These are phyloP conservation scores for Nigrospora oryzae DNA, from an alignment of 2,329 filamentous ascomycete species.

Conservation along the genomic window DNA sequence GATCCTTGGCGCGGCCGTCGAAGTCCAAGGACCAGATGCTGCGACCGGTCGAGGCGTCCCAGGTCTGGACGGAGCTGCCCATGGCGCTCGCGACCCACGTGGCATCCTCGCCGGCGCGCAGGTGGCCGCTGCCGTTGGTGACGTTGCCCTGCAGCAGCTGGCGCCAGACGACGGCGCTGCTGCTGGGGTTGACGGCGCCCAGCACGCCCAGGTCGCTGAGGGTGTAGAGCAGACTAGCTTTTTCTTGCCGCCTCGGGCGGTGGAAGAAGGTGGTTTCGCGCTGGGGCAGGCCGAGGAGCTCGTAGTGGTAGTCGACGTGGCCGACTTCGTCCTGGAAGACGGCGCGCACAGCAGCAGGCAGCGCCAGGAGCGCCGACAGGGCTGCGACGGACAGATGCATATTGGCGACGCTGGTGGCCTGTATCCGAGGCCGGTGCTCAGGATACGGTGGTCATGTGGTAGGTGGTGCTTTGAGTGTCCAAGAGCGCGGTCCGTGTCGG, in stretches of 20 bases:
- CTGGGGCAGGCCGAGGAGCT: slow-evolving; percentile 76
- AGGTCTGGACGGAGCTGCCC: slow-evolving; percentile 63
- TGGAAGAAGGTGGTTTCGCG: slow-evolving; percentile 90
- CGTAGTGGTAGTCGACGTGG: slow-evolving; percentile 86
- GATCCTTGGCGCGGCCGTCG: slow-evolving; percentile 49
- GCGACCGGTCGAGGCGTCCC: slow-evolving; percentile 76
- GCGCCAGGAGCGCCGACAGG: slow-evolving; percentile 23
- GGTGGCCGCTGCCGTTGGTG: slow-evolving; percentile 37
- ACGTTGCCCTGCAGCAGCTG: slow-evolving; percentile 56
- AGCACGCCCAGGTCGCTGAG: slow-evolving; percentile 77
- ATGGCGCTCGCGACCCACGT: slow-evolving; percentile 68
- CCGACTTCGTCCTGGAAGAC: slow-evolving; percentile 88
- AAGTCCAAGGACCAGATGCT: slow-evolving; percentile 66
- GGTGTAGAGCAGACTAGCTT: slow-evolving; percentile 85
- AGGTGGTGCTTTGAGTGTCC: too few relatives aligned
- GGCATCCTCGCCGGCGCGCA: slow-evolving; percentile 72
- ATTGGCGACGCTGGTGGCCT: not conserved
- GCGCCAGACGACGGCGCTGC: slow-evolving; percentile 78
- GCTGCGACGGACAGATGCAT: slow-evolving; percentile 17
- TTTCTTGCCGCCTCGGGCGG: slow-evolving; percentile 70
- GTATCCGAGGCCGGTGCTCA: not conserved
- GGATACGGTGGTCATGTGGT: not conserved
- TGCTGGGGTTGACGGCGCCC: slow-evolving; percentile 82
- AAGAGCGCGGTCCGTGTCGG: too few relatives aligned
- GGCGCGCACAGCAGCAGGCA: slow-evolving; percentile 48